Conservation (phyloP, 140 eudicot genomes). For the Artemisia princeps region DNA sequence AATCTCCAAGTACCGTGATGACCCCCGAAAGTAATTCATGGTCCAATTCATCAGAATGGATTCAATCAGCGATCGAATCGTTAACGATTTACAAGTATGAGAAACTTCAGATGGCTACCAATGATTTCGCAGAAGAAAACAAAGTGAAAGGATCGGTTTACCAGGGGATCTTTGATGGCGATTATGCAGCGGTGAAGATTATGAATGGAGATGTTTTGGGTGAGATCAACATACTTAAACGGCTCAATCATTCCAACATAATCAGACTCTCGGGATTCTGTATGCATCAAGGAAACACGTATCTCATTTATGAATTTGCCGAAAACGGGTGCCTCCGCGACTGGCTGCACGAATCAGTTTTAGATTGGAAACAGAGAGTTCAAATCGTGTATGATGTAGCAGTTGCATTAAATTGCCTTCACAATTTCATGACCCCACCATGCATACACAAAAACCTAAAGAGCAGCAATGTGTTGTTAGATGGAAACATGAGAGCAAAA, state of each 20-base stretch:
- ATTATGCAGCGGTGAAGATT: conserved; percentile 57
- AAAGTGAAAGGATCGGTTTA: conserved; percentile 54
- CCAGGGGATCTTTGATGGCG: conserved; percentile 59
- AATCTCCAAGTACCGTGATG: not conserved
- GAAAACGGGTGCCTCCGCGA: conserved; percentile 52
- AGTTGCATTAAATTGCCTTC: conserved; percentile 73
- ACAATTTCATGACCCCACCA: conserved; percentile 67
- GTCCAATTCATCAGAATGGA: conserved; percentile 44
- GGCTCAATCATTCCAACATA: conserved; percentile 67
- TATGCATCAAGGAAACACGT: conserved; percentile 65
- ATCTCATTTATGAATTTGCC: conserved; percentile 69
- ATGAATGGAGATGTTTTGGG: conserved; percentile 58
- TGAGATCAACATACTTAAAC: conserved; percentile 58
- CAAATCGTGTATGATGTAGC: conserved; percentile 63
- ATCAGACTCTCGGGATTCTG: conserved; percentile 78
- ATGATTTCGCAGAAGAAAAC: conserved; percentile 45
- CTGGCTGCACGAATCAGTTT: conserved; percentile 41
- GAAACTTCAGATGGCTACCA: conserved; percentile 56
- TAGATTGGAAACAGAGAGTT: conserved; percentile 71
- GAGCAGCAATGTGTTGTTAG: conserved; percentile 66
- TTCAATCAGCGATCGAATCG: conserved; percentile 46
- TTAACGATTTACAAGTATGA: conserved; percentile 50
- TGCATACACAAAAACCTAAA: conserved; percentile 74
- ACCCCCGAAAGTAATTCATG: conserved; percentile 29
- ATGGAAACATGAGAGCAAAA: conserved; percentile 51